A percentile compares a stretch with the other conserved stretches of the same genome.
Evolutionary conservation across 108 stramenopile genomes (phyloP).

Genomic region (Cylindrotheca fusiformis): DNA sequence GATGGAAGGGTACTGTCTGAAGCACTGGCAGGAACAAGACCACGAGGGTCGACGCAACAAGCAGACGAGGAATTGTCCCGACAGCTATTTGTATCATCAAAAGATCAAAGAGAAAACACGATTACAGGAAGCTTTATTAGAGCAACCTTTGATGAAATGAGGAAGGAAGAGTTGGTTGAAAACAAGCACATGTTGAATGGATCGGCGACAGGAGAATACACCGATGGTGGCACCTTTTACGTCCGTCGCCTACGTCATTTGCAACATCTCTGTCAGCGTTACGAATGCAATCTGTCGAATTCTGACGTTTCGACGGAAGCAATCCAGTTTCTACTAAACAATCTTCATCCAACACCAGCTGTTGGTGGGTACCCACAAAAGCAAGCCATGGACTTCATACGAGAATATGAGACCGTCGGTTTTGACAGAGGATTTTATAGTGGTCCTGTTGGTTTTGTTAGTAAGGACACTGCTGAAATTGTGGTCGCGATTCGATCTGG

Average conservation of each 20-base stretch:
- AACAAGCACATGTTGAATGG: not conserved
- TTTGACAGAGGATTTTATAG: slow-evolving; percentile 82
- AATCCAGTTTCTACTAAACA: slow-evolving; percentile 44
- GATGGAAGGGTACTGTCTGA: slow-evolving; percentile 52
- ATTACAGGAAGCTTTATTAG: slow-evolving; percentile 74
- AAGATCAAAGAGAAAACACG: slow-evolving; percentile 76
- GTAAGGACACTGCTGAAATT: slow-evolving; percentile 62
- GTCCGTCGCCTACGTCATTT: slow-evolving; percentile 77
- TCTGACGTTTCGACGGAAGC: slow-evolving; percentile 20
- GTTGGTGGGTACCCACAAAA: slow-evolving; percentile 64
- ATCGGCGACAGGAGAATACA: not conserved
- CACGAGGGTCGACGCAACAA: slow-evolving; percentile 63
- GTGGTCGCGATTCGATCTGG: slow-evolving; percentile 78
- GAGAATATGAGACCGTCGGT: slow-evolving; percentile 49
- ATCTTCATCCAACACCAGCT: slow-evolving; percentile 85
- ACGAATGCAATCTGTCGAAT: slow-evolving; percentile 47
- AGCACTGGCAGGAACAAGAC: slow-evolving; percentile 84
- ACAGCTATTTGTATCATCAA: slow-evolving; percentile 66
- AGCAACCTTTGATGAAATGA: slow-evolving; percentile 46
- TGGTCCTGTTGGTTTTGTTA: slow-evolving; percentile 83
- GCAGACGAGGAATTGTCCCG: slow-evolving; percentile 62
- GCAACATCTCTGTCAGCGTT: slow-evolving; percentile 81
- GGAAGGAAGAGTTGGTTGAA: slow-evolving; percentile 39
- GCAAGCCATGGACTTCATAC: slow-evolving; percentile 60
- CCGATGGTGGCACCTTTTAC: slow-evolving; percentile 41